These are phyloP conservation scores for Fusarium marasasianum DNA, from an alignment of 2,329 filamentous ascomycete genomes.

Conservation along the genomic window DNA sequence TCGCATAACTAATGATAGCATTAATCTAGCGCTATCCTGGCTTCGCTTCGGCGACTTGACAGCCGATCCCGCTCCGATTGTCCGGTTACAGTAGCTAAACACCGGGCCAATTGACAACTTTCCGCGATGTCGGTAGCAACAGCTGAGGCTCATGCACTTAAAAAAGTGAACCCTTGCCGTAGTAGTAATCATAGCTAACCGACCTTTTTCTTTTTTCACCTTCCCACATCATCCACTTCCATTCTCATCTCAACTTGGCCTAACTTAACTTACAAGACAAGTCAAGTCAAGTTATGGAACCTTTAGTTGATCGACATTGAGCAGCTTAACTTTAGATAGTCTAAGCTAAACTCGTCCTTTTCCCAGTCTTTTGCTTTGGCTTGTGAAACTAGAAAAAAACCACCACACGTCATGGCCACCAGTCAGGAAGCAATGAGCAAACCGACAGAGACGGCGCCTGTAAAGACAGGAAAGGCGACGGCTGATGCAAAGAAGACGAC, in stretches of 20 bases:
- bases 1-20: background rate
- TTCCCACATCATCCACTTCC: conserved; percentile 10
- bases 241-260: background rate
- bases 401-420: conserved; percentile 33
- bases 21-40: conserved; percentile 22
- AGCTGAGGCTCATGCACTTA: conserved; percentile 27
- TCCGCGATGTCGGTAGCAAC: background rate
- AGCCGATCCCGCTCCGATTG: conserved; percentile 24
- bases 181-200: conserved; percentile 16
- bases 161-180: conserved; percentile 18
- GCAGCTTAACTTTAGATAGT: conserved; percentile 29
- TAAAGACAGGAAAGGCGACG: conserved; percentile 42
- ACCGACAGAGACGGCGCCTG: conserved; percentile 3
- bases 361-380: background rate
- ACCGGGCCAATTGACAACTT: conserved; percentile 16
- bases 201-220: background rate
- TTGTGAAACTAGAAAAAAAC: background rate
- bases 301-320: conserved; percentile 5
- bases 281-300: conserved; percentile 9
- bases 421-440: conserved; percentile 30
- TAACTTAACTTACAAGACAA: background rate
- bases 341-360: conserved; percentile 15
- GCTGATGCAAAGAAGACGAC: conserved; percentile 50
- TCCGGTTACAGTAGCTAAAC: conserved; percentile 25
- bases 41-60: conserved; percentile 9